Base-by-base conservation (phyloP, 2,329 filamentous ascomycete species). In the Calonectria multiphialidica region DNA sequence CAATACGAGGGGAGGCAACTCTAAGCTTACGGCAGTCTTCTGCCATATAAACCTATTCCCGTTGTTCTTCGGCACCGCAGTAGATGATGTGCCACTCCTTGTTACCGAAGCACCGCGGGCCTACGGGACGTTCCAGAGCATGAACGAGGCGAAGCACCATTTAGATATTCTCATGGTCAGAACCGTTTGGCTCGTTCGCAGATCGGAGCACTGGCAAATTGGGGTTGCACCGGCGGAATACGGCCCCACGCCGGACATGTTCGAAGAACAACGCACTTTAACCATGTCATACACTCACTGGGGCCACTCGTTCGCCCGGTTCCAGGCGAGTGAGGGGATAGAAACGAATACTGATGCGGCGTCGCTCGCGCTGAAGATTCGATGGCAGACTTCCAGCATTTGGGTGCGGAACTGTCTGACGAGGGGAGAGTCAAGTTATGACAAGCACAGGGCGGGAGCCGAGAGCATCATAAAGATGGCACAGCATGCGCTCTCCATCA, bases 21-120 rank as follows among this genome's bases (percentile, higher is more conserved):
- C 82, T 3, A 75, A 84, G 23, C 75, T 87, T 1, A 69, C 81
- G 1, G 81, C 83, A 1, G 78, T 84, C 0, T 84, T 86, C 57
- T 81, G 81, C 2, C 83, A 86, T 13, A 77, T 87, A 33, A 82
- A 79, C 37, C 72, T 86, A 5, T 81, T 86, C 2, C 85, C 85
- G 0, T 80, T 82, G 64, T 86, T 87, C 76, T 86, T 86, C 45
- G 75, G 79, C 1, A 50, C 72, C 5, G 35, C 47, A 8, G 25
- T 74, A 0, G 33, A 59, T 1, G 71, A 72, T 1, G 62, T 70
- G 25, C 66, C 77, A 0, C 21, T 70, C 5, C 62, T 75, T 1
- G 10, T 45, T 7, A 57, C 69, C 13, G 44, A 72, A 1, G 30
- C 50, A 0, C 16, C 37, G 0, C 25, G 33, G 0, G 15, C 57